phyloP scores from a whole-genome alignment of 176 grass and related monocot species.

The Rhynchospora breviuscula region DNA sequence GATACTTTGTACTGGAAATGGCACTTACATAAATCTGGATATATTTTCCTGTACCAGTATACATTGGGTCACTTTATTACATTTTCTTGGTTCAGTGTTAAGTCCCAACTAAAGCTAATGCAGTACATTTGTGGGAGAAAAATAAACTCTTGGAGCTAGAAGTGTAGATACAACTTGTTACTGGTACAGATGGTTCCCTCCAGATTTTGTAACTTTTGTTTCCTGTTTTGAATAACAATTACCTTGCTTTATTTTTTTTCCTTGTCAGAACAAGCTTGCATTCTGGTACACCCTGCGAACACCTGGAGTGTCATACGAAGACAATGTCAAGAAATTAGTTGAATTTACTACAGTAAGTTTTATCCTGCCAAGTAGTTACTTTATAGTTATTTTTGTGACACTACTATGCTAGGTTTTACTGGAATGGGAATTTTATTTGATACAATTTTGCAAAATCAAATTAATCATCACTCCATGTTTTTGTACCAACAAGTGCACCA shows the following conservation, averaged over 20 bases:
- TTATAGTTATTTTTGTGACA: not conserved
- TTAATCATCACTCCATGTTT: not conserved
- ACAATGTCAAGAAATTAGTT: slow-evolving; percentile 88
- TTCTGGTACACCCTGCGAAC: slow-evolving; percentile 88
- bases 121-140: not conserved
- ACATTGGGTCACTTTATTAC: not conserved
- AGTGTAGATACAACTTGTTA: not conserved
- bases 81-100: not conserved
- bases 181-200: not conserved
- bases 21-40: not conserved
- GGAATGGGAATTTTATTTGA: not conserved
- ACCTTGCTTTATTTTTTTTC: not conserved
- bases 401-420: not conserved
- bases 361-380: not conserved
- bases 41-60: not conserved
- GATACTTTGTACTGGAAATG: not conserved
- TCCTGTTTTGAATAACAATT: not conserved
- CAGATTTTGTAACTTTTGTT: not conserved
- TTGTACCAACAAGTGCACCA: not conserved
- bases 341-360: slow-evolving; percentile 80
- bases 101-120: not conserved
- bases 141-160: not conserved
- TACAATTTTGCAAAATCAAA: not conserved
- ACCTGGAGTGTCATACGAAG: slow-evolving; percentile 81
- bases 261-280: slow-evolving; percentile 63